phyloP scores from a whole-genome alignment of 257 asterid genomes.

The Capsicum baccatum region DNA sequence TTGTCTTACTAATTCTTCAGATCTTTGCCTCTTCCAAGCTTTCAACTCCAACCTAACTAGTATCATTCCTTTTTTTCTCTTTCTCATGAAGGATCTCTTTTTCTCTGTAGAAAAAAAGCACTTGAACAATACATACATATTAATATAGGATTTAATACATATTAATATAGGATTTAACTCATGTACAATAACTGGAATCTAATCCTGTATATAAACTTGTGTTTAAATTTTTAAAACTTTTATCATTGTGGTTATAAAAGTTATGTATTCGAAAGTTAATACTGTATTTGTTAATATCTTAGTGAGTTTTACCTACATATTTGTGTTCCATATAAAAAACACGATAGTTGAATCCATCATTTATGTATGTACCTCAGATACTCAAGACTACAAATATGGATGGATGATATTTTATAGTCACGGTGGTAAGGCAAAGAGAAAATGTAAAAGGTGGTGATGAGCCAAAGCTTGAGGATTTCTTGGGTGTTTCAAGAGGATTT shows the following conservation, averaged over 20 bases:
- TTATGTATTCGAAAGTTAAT: no score
- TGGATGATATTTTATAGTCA: constrained; percentile 25
- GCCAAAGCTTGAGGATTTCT: constrained; percentile 78
- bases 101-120: background rate
- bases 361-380: background rate
- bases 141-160: background rate
- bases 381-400: background rate
- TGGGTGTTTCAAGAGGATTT: constrained; percentile 27
- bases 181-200: background rate
- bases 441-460: constrained; percentile 35
- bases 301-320: background rate
- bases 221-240: no score
- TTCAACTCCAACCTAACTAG: constrained; percentile 44
- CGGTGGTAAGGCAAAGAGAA: constrained; percentile 37
- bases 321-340: background rate
- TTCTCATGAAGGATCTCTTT: background rate
- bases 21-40: constrained; percentile 53
- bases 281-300: no score
- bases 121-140: background rate
- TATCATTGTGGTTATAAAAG: no score
- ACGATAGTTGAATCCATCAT: no score
- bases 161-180: background rate
- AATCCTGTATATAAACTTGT: no score
- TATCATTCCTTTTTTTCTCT: background rate
- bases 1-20: constrained; percentile 30